Conservation (phyloP, 106 monocot genomes). For the Acorus calamus region DNA sequence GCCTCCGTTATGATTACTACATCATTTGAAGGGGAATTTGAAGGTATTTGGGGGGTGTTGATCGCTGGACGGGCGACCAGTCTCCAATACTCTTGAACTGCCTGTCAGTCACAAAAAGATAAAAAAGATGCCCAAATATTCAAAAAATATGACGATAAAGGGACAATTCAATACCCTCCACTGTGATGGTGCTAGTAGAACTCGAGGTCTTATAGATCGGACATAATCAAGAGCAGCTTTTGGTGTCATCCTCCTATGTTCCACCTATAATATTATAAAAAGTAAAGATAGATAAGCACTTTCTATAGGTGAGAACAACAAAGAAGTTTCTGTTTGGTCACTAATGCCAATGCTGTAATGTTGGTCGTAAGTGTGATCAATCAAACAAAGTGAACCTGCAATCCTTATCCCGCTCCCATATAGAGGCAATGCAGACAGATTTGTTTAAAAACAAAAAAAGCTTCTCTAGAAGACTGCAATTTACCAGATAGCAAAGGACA, state of each 20-base stretch:
- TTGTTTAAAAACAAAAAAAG: too few relatives aligned
- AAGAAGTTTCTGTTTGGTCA: too few relatives aligned
- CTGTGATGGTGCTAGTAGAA: constrained; percentile 64
- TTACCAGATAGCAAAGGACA: constrained; percentile 61
- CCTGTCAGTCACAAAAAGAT: constrained; percentile 13
- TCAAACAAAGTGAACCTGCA: too few relatives aligned
- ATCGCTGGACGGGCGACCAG: constrained; percentile 31
- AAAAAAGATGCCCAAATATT: too few relatives aligned
- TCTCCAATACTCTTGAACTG: constrained; percentile 44
- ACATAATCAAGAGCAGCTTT: constrained; percentile 63
- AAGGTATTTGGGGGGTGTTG: not conserved
- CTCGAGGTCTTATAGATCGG: constrained; percentile 63
- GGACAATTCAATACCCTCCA: constrained; percentile 40
- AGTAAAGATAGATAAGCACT: not conserved
- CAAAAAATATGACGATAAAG: too few relatives aligned
- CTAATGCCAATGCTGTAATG: too few relatives aligned
- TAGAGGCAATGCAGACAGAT: too few relatives aligned
- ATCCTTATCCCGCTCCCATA: too few relatives aligned
- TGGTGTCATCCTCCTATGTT: constrained; percentile 73
- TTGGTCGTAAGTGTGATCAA: too few relatives aligned
- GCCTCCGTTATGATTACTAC: constrained; percentile 44
- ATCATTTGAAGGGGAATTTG: constrained; percentile 15
- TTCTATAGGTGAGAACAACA: too few relatives aligned
- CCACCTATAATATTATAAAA: constrained; percentile 34
- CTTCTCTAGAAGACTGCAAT: not conserved